Evolutionary conservation across 129 eudicot species (phyloP), one percentile per base, ranked within the genome.

Genomic region (Lonicera japonica): DNA sequence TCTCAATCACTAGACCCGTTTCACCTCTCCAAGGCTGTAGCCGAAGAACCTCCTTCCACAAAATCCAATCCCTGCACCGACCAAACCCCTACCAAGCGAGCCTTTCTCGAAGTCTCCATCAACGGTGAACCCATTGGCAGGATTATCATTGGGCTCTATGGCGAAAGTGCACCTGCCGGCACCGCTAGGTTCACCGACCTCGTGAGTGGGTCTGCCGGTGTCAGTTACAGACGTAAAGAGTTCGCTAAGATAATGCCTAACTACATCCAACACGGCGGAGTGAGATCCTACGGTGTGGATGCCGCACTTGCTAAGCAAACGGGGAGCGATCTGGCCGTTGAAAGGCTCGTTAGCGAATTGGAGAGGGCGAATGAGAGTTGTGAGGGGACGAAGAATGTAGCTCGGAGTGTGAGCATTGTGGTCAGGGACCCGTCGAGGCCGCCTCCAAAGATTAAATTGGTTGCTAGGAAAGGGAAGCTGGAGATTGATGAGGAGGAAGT

Each of bases 261-360:
- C 43, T 92, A 85, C 40, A 78, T 92, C 36, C 96, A 92, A 66
- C 96, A 92, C 62, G 96, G 99, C 0, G 99, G 99, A 19, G 79
- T 92, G 29, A 82, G 95, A 69, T 92, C 99, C n/a, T 92, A 79
- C 62, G 96, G 97, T 0, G 88, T 80, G 21, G 97, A 91, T 43
- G 94, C 95, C 38, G 97, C 86, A 67, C 82, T 90, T 8, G 94
- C 95, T 12, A 78, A 75, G 62, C 67, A 73, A 58, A 84, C 86
- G 34, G 95, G 97, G 14, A 82, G 73, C 17, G 74, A 56, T 64
- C 60, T 84, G 77, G 83, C 75, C 5, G 76, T 65, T 48, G 85
- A 84, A 6, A 77, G 60, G 15, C 85, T 92, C 4, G 63, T 80
- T 54, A 61, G 66, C 13, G 96, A 92, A 68, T 77, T 82, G 74